Conservation (phyloP, 768 basidiomycete genomes). For the Panaeolus cyanescens region DNA sequence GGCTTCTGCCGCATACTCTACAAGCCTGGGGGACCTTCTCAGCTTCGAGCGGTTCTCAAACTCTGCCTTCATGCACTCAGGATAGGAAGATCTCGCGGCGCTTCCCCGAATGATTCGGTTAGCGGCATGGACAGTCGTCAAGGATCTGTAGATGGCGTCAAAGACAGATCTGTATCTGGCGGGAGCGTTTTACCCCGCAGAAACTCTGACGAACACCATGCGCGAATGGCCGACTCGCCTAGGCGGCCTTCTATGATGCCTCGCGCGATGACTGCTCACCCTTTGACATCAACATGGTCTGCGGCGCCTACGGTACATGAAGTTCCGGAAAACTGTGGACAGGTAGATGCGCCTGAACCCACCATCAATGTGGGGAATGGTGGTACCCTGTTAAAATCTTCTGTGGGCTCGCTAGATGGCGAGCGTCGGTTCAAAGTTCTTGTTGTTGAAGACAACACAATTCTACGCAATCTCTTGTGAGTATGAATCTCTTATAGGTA, state of each 20-base stretch:
- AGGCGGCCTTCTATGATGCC: constrained; percentile 55
- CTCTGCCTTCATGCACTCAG: constrained; percentile 59
- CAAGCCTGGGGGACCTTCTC: constrained; percentile 87
- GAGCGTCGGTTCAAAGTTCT: constrained; percentile 62
- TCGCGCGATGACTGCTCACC: constrained; percentile 52
- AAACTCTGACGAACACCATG: constrained; percentile 50
- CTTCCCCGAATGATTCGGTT: constrained; percentile 15
- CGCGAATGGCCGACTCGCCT: constrained; percentile 10
- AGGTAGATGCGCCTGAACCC: constrained; percentile 29
- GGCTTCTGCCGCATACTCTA: constrained; percentile 88
- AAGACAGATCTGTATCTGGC: constrained; percentile 11
- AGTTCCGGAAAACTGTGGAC: constrained; percentile 28
- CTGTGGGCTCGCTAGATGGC: constrained; percentile 53
- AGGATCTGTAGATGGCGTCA: constrained; percentile 7
- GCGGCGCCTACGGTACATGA: constrained; percentile 34
- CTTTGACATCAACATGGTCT: constrained; percentile 35
- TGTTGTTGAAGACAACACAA: constrained; percentile 89
- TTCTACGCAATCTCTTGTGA: constrained; percentile 81
- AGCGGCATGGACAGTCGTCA: constrained; percentile 6
- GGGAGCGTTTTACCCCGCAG: constrained; percentile 15
- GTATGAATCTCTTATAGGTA: constrained; percentile 38
- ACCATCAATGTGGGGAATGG: constrained; percentile 58
- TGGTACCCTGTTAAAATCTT: constrained; percentile 71
- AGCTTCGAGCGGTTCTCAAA: constrained; percentile 66
- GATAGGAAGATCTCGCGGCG: constrained; percentile 41